Base-by-base conservation (phyloP, 192 early-diverging fungal species). In the Coemansia sp. region DNA sequence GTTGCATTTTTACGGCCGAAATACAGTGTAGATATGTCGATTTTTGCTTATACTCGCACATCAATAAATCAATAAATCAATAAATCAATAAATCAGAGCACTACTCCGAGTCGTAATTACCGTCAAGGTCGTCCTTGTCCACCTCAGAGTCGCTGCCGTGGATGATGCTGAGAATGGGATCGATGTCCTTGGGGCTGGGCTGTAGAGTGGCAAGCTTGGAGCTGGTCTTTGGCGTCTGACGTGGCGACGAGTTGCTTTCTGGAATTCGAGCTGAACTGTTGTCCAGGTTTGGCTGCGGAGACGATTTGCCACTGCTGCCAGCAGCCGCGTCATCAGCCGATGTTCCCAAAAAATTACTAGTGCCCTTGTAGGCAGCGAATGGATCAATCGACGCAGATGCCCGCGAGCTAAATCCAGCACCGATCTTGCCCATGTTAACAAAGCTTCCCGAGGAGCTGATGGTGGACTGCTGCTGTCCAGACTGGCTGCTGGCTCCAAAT, bases 391-490 rank as follows among this genome's bases (percentile, higher is more conserved):
- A 27, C 5, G 70, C 9, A 20, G 60, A 51, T 15, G 61, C 66
- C 5, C 52, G 68, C 6, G 71, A 68, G 29, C 68, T 52, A 44
- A 78, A 78, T 1, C 76, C 76, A 20, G 67, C 47, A 5, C 70
- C 22, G 49, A 68, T 43, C 31, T 60, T 70, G 36, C 52, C 20
- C 61, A 67, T 63, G 65, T 68, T 70, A 15, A 59, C 65, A 67
- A 70, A 71, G 27, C 22, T 42, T 15, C 18, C 59, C 2, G 49
- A 34, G 18, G 44, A n/a, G 9, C 49, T 62, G 41, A 40, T n/a
- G 54, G 43, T 46, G 12, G 52, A 8, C 52, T 55, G 52, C 52
- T 55, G 52, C 27, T 13, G 24, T 43, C 42, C 46, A 15, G 59
- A 46, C 57, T 36, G 61, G n/a, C 20, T 49, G 43, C 67, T 70